Conservation (phyloP, 73 alveolate species). For the Paramecium caudatum region DNA sequence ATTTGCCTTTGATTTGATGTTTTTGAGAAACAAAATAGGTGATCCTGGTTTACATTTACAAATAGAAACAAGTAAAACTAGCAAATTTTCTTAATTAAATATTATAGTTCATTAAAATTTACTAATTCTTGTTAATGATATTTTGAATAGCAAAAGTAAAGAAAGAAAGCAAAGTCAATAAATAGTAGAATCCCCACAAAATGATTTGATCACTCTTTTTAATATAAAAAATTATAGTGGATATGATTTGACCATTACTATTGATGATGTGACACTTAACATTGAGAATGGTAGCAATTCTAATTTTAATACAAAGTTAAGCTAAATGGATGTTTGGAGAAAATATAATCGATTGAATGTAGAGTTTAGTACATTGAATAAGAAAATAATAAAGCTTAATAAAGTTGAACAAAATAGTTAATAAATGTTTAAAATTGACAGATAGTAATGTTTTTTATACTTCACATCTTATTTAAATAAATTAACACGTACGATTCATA, state of each 20-base stretch:
- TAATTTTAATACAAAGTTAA: not conserved
- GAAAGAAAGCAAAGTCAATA: constrained; percentile 1
- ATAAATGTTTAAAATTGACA: constrained; percentile 4
- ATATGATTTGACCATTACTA: constrained; percentile 4
- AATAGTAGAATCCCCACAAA: constrained; percentile 25
- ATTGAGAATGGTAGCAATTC: constrained; percentile 24
- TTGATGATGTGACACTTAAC: constrained; percentile 1
- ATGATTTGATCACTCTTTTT: not conserved
- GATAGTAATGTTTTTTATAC: not conserved
- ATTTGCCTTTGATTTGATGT: constrained; percentile 8
- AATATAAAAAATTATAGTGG: constrained; percentile 2
- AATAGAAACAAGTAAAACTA: constrained; percentile 18
- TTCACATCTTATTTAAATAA: not conserved
- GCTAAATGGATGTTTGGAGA: constrained; percentile 25
- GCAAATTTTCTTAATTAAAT: constrained; percentile 30
- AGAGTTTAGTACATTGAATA: not conserved
- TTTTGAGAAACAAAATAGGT: not conserved
- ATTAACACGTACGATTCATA: not conserved
- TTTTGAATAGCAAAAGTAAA: not conserved
- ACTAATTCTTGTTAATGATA: not conserved
- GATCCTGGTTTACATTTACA: not conserved
- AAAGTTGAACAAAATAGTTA: constrained; percentile 6
- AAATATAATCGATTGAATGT: constrained; percentile 22
- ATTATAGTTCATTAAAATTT: constrained; percentile 4
- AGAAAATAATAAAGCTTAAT: not conserved